Conservation (phyloP, 2,329 filamentous ascomycete species). For the Myriosclerotinia duriaeana region DNA sequence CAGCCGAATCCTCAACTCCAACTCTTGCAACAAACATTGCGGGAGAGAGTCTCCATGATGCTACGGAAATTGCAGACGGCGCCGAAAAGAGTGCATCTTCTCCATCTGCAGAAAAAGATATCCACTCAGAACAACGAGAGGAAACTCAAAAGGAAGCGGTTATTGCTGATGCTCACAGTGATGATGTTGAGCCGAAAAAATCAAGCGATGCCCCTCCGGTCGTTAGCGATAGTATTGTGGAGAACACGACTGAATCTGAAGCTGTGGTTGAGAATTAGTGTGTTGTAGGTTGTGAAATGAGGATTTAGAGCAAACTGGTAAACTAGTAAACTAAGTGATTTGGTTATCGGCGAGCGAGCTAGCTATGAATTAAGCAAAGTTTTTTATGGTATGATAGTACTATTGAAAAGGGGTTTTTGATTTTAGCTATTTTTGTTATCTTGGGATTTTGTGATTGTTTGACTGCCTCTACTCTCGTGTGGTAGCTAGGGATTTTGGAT, state of each 20-base stretch:
- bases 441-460: background rate
- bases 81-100: conserved; percentile 25
- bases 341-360: background rate
- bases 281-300: background rate
- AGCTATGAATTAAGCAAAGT: background rate
- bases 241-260: conserved; percentile 20
- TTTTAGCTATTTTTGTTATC: background rate
- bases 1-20: conserved; percentile 30
- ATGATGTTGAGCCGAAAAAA: conserved; percentile 27
- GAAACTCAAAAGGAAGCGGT: conserved; percentile 27
- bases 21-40: conserved; percentile 35
- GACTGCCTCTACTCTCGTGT: no score
- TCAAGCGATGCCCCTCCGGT: conserved; percentile 28
- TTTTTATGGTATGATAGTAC: conserved; percentile 1
- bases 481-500: no score
- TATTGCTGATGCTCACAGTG: conserved; percentile 15
- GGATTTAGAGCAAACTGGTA: background rate
- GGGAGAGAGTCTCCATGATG: conserved; percentile 32
- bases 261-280: conserved; percentile 29
- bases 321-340: background rate
- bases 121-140: conserved; percentile 26
- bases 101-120: conserved; percentile 28
- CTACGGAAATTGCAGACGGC: conserved; percentile 27
- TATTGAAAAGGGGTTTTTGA: background rate
- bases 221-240: conserved; percentile 17